Evolutionary conservation across 805 yeast genomes (phyloP).

Genomic region (Saccharomycopsis malanga): DNA sequence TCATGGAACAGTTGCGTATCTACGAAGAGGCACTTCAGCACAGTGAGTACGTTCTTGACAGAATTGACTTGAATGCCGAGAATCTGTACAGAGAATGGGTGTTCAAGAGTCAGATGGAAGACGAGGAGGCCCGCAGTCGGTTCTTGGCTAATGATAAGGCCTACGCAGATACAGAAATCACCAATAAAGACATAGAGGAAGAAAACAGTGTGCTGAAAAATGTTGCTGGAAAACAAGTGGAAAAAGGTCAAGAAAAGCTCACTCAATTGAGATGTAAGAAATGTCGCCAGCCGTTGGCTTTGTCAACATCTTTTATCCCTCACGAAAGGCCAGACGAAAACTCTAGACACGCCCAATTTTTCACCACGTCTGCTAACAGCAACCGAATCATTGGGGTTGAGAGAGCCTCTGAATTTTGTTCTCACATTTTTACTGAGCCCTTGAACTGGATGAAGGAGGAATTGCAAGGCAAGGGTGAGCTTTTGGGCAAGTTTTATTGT

Average conservation of each 20-base stretch:
- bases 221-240: slow-evolving; percentile 22
- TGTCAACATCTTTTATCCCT: slow-evolving; percentile 49
- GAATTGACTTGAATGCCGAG: slow-evolving; percentile 26
- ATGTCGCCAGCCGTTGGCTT: slow-evolving; percentile 69
- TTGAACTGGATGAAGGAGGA: slow-evolving; percentile 86
- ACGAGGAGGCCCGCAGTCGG: slow-evolving; percentile 24
- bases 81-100: slow-evolving; percentile 34
- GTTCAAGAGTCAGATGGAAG: slow-evolving; percentile 28
- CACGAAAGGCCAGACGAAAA: slow-evolving; percentile 63
- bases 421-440: slow-evolving; percentile 86
- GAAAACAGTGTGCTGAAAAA: background rate
- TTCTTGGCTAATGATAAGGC: slow-evolving; percentile 12
- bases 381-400: slow-evolving; percentile 52
- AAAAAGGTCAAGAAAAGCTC: slow-evolving; percentile 24
- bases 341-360: slow-evolving; percentile 59
- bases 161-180: slow-evolving; percentile 1
- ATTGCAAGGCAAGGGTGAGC: slow-evolving; percentile 52
- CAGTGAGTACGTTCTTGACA: slow-evolving; percentile 28
- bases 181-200: background rate
- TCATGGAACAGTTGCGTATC: slow-evolving; percentile 61
- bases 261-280: slow-evolving; percentile 64
- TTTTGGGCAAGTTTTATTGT: slow-evolving; percentile 84
- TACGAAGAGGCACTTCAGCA: slow-evolving; percentile 36
- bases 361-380: slow-evolving; percentile 55
- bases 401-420: slow-evolving; percentile 56